Percentiles rank a stretch among this genome's conserved stretches.
Evolutionary conservation across 805 yeast genomes (phyloP).

Genomic region (Hanseniaspora nectarophila): DNA sequence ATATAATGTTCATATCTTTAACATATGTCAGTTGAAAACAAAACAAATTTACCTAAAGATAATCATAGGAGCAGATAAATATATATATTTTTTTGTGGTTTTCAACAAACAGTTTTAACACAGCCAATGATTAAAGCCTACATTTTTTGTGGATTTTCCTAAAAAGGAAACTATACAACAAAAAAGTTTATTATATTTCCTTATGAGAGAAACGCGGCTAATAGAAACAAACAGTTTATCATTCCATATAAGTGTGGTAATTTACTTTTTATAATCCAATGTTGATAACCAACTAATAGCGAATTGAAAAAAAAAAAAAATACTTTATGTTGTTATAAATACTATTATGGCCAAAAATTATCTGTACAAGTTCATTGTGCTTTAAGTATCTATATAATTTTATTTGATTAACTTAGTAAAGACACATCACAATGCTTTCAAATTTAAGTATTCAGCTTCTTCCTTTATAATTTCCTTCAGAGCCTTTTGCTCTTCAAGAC

Average conservation of each 20-base stretch:
- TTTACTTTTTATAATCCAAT: no score
- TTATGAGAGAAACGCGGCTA: not conserved
- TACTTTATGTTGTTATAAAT: no score
- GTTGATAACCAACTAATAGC: no score
- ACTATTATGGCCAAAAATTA: not conserved
- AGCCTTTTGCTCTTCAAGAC: constrained; percentile 1
- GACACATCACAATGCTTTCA: not conserved
- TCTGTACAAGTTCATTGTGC: not conserved
- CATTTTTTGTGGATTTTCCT: not conserved
- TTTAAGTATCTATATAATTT: not conserved
- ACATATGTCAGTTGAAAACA: no score
- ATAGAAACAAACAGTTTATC: no score
- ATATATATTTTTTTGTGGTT: not conserved
- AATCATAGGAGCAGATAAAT: no score
- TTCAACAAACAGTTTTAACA: not conserved
- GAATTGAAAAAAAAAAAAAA: no score
- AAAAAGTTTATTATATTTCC: not conserved
- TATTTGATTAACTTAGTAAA: not conserved
- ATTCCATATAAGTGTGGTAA: no score
- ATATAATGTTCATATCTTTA: no score
- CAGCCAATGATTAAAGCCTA: not conserved
- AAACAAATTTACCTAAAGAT: no score
- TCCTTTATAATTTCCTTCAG: not conserved
- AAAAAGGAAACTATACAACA: not conserved
- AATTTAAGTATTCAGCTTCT: constrained; percentile 5